Conservation (phyloP, 805 yeast species). For the Saturnispora sekii region DNA sequence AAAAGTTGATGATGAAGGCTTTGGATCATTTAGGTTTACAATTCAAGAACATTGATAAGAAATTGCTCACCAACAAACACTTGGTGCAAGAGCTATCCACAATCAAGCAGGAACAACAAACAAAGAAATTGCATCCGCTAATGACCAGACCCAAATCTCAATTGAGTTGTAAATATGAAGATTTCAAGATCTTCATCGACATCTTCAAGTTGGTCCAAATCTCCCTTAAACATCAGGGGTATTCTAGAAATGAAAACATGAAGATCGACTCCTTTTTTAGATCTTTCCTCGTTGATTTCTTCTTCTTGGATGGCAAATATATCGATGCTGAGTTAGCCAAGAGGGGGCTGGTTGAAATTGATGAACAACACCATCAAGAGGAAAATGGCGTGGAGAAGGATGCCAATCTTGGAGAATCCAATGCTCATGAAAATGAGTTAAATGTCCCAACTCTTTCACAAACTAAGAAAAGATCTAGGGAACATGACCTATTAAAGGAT, state of each 20-base stretch:
- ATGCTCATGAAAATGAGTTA: background rate
- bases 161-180: slow-evolving; percentile 49
- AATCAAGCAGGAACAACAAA: slow-evolving; percentile 83
- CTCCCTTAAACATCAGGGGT: slow-evolving; percentile 60
- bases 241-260: slow-evolving; percentile 74
- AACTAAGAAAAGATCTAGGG: slow-evolving; percentile 37
- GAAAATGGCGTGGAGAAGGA: slow-evolving; percentile 8
- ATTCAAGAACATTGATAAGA: slow-evolving; percentile 94
- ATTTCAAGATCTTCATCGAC: slow-evolving; percentile 63
- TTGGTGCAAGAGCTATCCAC: slow-evolving; percentile 86
- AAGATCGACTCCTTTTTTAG: slow-evolving; percentile 61
- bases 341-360: slow-evolving; percentile 25
- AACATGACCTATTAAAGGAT: slow-evolving; percentile 52
- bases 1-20: slow-evolving; percentile 86
- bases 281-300: slow-evolving; percentile 63
- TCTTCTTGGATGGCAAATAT: slow-evolving; percentile 43
- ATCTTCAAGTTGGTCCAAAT: slow-evolving; percentile 56
- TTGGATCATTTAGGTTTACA: slow-evolving; percentile 93
- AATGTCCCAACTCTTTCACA: slow-evolving; percentile 21
- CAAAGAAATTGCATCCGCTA: slow-evolving; percentile 75
- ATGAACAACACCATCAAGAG: slow-evolving; percentile 17
- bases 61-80: slow-evolving; percentile 80
- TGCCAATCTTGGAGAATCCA: slow-evolving; percentile 5
- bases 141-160: slow-evolving; percentile 79
- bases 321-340: slow-evolving; percentile 33